Base-by-base conservation (phyloP, 2,329 filamentous ascomycete species). In the Penicillium sp. region DNA sequence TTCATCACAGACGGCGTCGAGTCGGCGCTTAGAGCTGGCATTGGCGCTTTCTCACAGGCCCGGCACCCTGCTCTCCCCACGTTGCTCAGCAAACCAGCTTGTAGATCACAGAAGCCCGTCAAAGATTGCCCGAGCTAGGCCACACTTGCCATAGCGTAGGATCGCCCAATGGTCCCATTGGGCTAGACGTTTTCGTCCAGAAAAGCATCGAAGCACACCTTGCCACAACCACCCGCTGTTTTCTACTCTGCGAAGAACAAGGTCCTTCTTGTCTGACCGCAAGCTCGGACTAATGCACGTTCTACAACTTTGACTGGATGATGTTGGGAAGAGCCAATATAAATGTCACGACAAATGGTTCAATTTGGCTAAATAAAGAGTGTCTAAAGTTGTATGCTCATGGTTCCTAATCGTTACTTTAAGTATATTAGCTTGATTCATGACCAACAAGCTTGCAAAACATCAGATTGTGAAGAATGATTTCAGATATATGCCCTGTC, bases 401-500 rank as follows among this genome's bases (percentile, higher is more conserved):
- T 23, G 30, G 13, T 35, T 30, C 48, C 66, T 30, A 15, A 51
- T 38, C 11, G 54, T 45, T 41, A 57, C 49, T 53, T 50, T 52
- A 59, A 51, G 30, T 26, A 61, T 47, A 44, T 62, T 55, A 62
- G 60, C 38, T 30, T 30, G n/a, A 11, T 56, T 13, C 55, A 31
- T 13, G 17, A 44, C 23, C 17, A 50, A 57, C 26, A 30, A 49
- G 50, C 23, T 23, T 50, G 29, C n/a, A 19, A 50, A 53, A 46
- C 15, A 29, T 15, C 11, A 56, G 38, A 53, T 56, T 3, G n/a
- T 64, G 58, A 23, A 45, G 30, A 62, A 58, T 45, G 58, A 49
- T 65, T 57, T 69, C 67, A 78, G 76, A 76, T 78, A 47, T 68
- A 71, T 70, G 88, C 89, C 89, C 82, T 88, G 89, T 91, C 89